Percentiles rank a stretch among this genome's conserved stretches.
phyloP scores from a whole-genome alignment of 257 asterid genomes.

The Solanum chaucha region DNA sequence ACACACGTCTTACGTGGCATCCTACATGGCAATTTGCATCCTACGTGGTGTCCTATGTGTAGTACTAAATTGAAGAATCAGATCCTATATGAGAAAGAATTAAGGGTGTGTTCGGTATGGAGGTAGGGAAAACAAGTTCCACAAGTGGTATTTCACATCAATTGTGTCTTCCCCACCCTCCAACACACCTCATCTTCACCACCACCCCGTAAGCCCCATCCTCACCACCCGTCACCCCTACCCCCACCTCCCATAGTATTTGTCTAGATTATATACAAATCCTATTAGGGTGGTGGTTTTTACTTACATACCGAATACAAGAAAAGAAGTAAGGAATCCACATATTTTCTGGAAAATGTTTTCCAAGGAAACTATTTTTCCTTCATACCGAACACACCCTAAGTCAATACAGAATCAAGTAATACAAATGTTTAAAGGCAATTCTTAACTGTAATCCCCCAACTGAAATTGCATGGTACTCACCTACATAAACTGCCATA shows the following conservation, averaged over 20 bases:
- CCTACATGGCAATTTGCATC: too few species aligned
- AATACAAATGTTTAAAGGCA: not conserved
- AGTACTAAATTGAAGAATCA: not conserved
- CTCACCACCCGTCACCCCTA: too few species aligned
- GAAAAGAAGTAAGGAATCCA: not conserved
- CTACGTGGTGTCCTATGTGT: not conserved
- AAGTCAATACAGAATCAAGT: not conserved
- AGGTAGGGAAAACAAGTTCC: not conserved
- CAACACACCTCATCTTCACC: too few species aligned
- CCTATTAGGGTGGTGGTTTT: not conserved
- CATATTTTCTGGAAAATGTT: not conserved
- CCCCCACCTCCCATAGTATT: not conserved
- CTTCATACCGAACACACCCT: not conserved
- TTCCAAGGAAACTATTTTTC: not conserved
- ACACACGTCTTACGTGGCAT: not conserved
- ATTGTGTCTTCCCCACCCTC: not conserved
- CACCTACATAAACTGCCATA: constrained; percentile 57
- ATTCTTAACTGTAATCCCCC: not conserved
- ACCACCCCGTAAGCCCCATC: not conserved
- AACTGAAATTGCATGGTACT: constrained; percentile 3
- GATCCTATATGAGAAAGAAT: not conserved
- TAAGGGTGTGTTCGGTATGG: not conserved
- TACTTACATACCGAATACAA: not conserved
- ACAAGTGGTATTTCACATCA: not conserved
- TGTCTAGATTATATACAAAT: not conserved